These are phyloP conservation scores for Dothistroma pini DNA, from an alignment of 2,329 filamentous ascomycete species.

Conservation along the genomic window DNA sequence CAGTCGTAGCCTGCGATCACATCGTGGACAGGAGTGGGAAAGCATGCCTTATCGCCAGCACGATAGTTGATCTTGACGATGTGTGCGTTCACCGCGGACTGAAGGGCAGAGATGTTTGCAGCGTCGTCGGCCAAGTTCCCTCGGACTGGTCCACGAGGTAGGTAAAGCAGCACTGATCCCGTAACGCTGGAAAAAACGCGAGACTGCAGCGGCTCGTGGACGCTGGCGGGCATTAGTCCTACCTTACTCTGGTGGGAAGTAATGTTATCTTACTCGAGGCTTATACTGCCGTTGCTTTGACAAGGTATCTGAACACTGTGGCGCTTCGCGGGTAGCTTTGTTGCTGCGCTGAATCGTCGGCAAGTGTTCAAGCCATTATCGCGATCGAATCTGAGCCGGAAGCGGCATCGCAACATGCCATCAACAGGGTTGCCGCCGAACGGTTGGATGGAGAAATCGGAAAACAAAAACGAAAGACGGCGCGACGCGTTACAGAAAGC, in stretches of 20 bases:
- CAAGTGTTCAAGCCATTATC: neutral
- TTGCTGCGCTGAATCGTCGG: neutral
- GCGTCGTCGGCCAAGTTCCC: conserved; percentile 31
- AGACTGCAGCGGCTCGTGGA: conserved; percentile 20
- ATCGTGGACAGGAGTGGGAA: conserved; percentile 48
- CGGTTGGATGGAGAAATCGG: neutral
- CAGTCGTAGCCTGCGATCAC: conserved; percentile 48
- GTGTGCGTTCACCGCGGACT: conserved; percentile 37
- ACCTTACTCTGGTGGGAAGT: neutral
- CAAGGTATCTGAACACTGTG: conserved; percentile 28
- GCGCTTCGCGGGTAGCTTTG: neutral
- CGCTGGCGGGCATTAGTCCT: conserved; percentile 13
- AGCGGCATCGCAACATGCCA: neutral
- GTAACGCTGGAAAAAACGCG: conserved; percentile 27
- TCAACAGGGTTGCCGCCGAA: neutral
- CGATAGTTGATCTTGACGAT: conserved; percentile 48
- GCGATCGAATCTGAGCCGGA: neutral
- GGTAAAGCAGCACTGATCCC: conserved; percentile 35
- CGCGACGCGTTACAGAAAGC: neutral
- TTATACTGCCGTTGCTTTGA: conserved; percentile 43
- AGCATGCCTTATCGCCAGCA: conserved; percentile 35
- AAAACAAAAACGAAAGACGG: neutral
- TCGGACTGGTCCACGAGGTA: conserved; percentile 43
- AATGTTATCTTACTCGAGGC: conserved; percentile 37
- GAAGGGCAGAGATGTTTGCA: conserved; percentile 34